A percentile compares a stretch with the other conserved stretches of the same genome.
Conservation (phyloP, 2,329 filamentous ascomycete genomes). For the Botrytis cinerea region DNA sequence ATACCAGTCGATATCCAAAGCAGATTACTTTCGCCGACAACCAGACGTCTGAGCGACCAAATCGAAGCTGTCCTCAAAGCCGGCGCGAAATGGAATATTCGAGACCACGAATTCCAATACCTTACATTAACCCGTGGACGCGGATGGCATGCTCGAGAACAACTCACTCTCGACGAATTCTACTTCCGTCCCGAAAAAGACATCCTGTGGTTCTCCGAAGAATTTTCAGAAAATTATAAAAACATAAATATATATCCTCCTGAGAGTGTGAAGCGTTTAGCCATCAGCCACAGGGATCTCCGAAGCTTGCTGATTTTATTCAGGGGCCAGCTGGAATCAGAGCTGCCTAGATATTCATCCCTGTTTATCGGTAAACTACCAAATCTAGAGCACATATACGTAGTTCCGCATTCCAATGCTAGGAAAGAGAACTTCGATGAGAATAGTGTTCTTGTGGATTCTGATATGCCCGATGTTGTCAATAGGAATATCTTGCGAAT, state of each 20-base stretch:
- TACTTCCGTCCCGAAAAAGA: neutral
- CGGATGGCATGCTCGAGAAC: neutral
- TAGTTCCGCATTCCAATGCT: neutral
- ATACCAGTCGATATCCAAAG: neutral
- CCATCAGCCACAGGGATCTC: neutral
- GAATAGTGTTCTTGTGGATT: neutral
- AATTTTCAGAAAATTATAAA: neutral
- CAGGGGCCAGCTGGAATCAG: accelerated
- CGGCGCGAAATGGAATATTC: neutral
- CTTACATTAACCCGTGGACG: neutral
- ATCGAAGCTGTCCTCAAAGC: neutral
- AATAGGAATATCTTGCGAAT: accelerated
- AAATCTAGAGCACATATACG: neutral
- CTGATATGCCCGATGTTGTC: accelerated
- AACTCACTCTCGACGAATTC: neutral
- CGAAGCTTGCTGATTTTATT: neutral
- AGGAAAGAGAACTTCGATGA: neutral
- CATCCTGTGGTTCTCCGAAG: neutral
- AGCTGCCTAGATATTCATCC: neutral
- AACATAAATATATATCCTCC: neutral
- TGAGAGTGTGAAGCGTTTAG: neutral
- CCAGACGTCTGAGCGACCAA: neutral
- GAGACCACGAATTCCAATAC: neutral
- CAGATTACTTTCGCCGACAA: neutral
- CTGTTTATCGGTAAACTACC: neutral